Base-by-base conservation (phyloP, 2,329 filamentous ascomycete genomes). In the Daldinia sp. region DNA sequence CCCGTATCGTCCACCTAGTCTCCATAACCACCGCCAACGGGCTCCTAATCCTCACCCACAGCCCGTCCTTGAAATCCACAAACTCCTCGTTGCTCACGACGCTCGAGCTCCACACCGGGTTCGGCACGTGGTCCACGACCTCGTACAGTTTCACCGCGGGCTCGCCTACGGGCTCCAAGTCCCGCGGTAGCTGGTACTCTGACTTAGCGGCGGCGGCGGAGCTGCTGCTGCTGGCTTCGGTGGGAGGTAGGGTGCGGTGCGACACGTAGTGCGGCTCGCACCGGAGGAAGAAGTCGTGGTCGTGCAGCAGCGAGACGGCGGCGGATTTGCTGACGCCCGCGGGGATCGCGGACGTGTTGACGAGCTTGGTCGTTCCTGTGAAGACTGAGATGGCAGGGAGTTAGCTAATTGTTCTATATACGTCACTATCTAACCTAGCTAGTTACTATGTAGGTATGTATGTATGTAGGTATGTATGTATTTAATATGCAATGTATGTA, bases 51-150 rank as follows among this genome's bases (percentile, higher is more conserved):
- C 86, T 78, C 46, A 86, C 83, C 74, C 87, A 88, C 6, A 86
- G 72, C 18, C 87, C 87, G 30, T 76, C 79, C n/a, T 78, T 78
- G 18, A 84, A 77, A 68, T 86, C 77, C 18, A 84, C 83, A 67
- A 88, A 85, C 77, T 88, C 86, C 73, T 86, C 86, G 5, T 76
- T 82, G 78, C 85, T 87, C 59, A 84, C 81, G 6, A 88, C 83
- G 54, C 84, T 83, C 58, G 81, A 84, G 73, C 86, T 85, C 85
- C 85, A 88, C 30, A 88, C 79, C 2, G 86, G 85, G 13, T 85
- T 85, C 3, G 86, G 86, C 26, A 88, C 79, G 41, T 85, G 80
- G 72, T 87, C 85, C 6, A 87, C 80, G 26, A 88, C 84, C 35
- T 80, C 79, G 77, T 84, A 88, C 69, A 80, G 79, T 54, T 76